These are phyloP conservation scores for Eutrema salsugineum DNA, from an alignment of 441 rosid species.

Conservation along the genomic window DNA sequence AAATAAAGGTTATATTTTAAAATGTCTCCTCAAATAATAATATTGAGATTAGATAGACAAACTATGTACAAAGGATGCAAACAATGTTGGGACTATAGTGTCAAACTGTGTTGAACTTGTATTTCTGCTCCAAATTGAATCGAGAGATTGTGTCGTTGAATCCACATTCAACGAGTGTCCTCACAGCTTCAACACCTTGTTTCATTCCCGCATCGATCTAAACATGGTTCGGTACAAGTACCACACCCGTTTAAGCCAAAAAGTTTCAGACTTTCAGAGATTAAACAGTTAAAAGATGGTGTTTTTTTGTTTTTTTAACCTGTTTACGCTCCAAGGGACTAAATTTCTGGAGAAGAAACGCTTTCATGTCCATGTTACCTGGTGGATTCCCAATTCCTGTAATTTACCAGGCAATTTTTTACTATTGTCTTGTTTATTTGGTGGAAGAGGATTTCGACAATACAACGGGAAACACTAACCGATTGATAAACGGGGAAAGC, in stretches of 20 bases:
- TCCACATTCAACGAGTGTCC: slow-evolving; percentile 55
- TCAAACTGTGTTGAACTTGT: slow-evolving; percentile 73
- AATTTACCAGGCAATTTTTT: not conserved
- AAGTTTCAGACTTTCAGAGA: not conserved
- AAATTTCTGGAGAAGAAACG: slow-evolving; percentile 79
- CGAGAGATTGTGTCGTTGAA: slow-evolving; percentile 49
- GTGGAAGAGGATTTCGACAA: not conserved
- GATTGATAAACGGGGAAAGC: slow-evolving; percentile 79
- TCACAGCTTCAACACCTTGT: slow-evolving; percentile 68
- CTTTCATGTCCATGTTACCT: slow-evolving; percentile 88
- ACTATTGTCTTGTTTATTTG: not conserved
- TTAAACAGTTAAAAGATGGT: not conserved
- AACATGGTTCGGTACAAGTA: not conserved
- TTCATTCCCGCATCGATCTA: slow-evolving; percentile 73
- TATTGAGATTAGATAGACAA: no score
- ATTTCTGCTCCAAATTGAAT: slow-evolving; percentile 75
- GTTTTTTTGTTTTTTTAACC: slow-evolving; percentile 26
- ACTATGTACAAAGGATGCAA: not conserved
- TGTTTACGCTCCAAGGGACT: slow-evolving; percentile 63
- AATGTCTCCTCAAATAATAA: no score
- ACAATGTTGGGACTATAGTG: not conserved
- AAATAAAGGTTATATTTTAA: no score
- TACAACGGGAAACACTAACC: slow-evolving; percentile 40
- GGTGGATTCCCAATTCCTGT: slow-evolving; percentile 93
- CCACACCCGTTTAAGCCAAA: not conserved